phyloP scores from a whole-genome alignment of 495 filamentous ascomycete genomes.

The Amphirosellinia nigrospora region DNA sequence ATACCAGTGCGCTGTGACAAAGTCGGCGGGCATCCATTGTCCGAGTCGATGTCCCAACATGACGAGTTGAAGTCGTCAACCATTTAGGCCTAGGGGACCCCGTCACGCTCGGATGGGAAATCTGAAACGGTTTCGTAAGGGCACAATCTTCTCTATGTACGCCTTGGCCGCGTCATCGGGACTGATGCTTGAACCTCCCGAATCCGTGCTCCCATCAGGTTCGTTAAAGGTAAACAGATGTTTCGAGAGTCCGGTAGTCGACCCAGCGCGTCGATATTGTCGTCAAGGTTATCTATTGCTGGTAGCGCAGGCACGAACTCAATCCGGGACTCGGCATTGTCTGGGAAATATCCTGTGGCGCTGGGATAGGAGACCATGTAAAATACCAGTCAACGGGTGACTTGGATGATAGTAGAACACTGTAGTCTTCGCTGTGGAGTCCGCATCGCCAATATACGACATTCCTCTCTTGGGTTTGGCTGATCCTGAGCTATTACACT shows the following conservation, averaged over 20 bases:
- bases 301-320: conserved; percentile 24
- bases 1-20: conserved; percentile 70
- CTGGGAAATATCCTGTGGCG: conserved; percentile 24
- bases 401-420: conserved; percentile 17
- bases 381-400: conserved; percentile 30
- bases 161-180: conserved; percentile 56
- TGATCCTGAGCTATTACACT: conserved; percentile 1
- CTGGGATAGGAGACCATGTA: conserved; percentile 26
- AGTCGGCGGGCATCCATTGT: conserved; percentile 59
- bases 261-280: conserved; percentile 9
- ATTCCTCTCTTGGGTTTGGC: conserved; percentile 23
- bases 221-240: conserved; percentile 31
- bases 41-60: conserved; percentile 33
- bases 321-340: conserved; percentile 10
- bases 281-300: conserved; percentile 14
- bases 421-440: conserved; percentile 22
- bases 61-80: conserved; percentile 59
- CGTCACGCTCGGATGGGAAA: conserved; percentile 57
- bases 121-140: conserved; percentile 55
- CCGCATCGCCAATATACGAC: conserved; percentile 18
- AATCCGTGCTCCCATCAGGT: conserved; percentile 28
- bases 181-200: conserved; percentile 57
- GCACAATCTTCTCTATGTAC: conserved; percentile 63
- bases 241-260: conserved; percentile 21
- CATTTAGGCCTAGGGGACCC: conserved; percentile 53